Evolutionary conservation across 2,329 filamentous ascomycete species (phyloP), one percentile per base, ranked within the genome.

Genomic region (Rhinocladiella similis): DNA sequence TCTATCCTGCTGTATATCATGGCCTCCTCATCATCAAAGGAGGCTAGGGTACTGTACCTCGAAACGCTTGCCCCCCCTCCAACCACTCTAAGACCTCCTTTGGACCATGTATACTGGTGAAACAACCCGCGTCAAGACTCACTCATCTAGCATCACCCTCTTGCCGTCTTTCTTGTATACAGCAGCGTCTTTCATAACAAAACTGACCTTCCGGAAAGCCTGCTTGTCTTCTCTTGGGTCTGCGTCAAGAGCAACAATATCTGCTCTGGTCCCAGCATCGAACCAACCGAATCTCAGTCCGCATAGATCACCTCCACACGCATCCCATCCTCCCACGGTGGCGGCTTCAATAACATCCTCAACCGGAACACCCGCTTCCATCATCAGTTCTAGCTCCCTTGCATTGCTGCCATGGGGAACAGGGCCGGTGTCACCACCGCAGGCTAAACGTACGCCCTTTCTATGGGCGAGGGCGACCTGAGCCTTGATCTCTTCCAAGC

Each of bases 121-220:
- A 25, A 3, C 22, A 25, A 25, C 22, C 22, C 22, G 4, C 7
- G 22, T 25, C 4, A 25, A 25, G 22, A 25, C 22, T 25, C 22
- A 25, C 7, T 25, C 22, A 7, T 25, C 22, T 25, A 25, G 22
- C 22, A 25, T 25, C 7, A 25, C 22, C 22, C 4, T 25, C 7
- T 25, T 25, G 4, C 22, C 22, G 22, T 25, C 22, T 25, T 25
- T 25, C 18, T 39, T 39, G 14, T 18, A 39, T 6, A 39, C 5
- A n/a, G 14, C 14, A 39, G 36, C 80, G 62, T 83, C 80, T 65
- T 83, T 83, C 80, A 83, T 83, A 13, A 83, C 80, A 64, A 82
- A 82, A 49, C 65, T 70, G 0, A 83, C 76, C 56, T 72, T 75
- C 50, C 79, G 72, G 27, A 83, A 58, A 2, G 75, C 75, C 18